Percentiles rank a stretch among this genome's conserved stretches.
These are phyloP conservation scores for Hermanozyma aechmeae DNA, from an alignment of 805 yeast genomes.

Conservation along the genomic window DNA sequence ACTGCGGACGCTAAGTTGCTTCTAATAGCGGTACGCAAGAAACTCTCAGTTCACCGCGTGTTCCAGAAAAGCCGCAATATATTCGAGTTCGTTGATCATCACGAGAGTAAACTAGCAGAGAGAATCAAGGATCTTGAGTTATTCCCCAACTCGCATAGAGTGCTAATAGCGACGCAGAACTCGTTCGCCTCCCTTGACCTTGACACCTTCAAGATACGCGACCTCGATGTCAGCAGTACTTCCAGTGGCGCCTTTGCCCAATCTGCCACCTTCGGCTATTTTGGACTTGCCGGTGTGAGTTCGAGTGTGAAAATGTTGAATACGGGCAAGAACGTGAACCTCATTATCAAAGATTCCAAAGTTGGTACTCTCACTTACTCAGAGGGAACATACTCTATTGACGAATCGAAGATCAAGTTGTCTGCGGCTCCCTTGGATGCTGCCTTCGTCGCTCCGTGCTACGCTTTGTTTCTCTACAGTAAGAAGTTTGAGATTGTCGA, in stretches of 20 bases:
- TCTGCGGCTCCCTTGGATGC: constrained; percentile 16
- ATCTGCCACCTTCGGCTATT: constrained; percentile 26
- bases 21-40: constrained; percentile 21
- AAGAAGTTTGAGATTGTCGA: constrained; percentile 29
- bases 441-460: constrained; percentile 22
- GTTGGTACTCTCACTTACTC: constrained; percentile 9
- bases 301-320: constrained; percentile 17
- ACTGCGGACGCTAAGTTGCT: constrained; percentile 13
- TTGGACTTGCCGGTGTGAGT: constrained; percentile 24
- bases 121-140: constrained; percentile 15
- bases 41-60: constrained; percentile 17
- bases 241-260: no score
- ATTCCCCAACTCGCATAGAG: constrained; percentile 3
- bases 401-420: constrained; percentile 15
- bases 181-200: constrained; percentile 20
- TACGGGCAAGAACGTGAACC: constrained; percentile 5
- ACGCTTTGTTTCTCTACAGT: constrained; percentile 19
- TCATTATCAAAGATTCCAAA: constrained; percentile 27
- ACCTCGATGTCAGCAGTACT: no score
- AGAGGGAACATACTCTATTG: constrained; percentile 4
- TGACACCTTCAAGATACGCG: no score
- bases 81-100: constrained; percentile 14
- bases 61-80: constrained; percentile 22
- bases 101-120: constrained; percentile 22
- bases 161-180: constrained; percentile 13